Conservation (phyloP, 2,329 filamentous ascomycete species). For the Alternaria longipes region DNA sequence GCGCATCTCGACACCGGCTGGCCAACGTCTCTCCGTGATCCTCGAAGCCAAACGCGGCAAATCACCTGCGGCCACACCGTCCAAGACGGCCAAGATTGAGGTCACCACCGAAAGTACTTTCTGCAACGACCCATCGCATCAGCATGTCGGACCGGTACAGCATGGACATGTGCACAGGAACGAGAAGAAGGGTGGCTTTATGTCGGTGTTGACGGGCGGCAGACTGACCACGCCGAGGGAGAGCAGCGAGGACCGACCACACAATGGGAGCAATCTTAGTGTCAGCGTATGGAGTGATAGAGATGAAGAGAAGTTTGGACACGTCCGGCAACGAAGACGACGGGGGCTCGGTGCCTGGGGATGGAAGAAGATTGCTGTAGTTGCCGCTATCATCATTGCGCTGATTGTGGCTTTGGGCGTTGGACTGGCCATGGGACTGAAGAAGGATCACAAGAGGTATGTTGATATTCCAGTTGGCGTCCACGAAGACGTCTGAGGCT, state of each 20-base stretch:
- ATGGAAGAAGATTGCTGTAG: constrained; percentile 51
- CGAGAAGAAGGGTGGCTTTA: constrained; percentile 28
- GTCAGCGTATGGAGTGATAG: constrained; percentile 51
- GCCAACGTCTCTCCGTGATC: constrained; percentile 53
- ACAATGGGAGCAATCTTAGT: constrained; percentile 42
- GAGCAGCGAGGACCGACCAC: constrained; percentile 37
- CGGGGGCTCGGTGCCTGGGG: constrained; percentile 42
- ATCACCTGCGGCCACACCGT: constrained; percentile 21
- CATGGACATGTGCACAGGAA: constrained; percentile 28
- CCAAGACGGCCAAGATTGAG: constrained; percentile 31
- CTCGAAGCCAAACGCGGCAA: constrained; percentile 44
- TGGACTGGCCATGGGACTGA: constrained; percentile 54
- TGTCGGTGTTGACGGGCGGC: constrained; percentile 33
- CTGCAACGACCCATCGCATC: constrained; percentile 39
- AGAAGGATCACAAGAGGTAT: constrained; percentile 43
- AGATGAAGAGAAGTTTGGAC: constrained; percentile 45
- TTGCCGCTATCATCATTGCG: constrained; percentile 44
- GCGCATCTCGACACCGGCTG: constrained; percentile 55
- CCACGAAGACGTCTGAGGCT: not conserved
- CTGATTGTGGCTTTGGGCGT: constrained; percentile 52
- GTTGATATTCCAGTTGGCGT: not conserved
- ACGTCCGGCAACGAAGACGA: constrained; percentile 36
- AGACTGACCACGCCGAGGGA: constrained; percentile 42
- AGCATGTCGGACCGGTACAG: constrained; percentile 33
- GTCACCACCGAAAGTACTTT: constrained; percentile 42